Base-by-base conservation (phyloP, 345 rosid species). In the Eucalyptus microcorys region DNA sequence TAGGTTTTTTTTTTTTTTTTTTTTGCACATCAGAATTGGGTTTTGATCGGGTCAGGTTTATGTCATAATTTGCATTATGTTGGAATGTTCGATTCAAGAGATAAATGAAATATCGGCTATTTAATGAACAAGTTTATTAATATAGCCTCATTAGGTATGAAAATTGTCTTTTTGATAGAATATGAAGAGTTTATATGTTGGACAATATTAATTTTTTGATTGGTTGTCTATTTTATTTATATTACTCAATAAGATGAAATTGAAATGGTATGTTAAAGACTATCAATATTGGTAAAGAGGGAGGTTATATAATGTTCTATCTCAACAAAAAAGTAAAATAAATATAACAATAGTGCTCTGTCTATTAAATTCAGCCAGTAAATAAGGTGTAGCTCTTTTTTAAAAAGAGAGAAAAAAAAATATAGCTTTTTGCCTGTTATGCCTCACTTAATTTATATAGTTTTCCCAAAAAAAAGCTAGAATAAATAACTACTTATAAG, bases 1-100 rank as follows among this genome's bases (percentile, higher is more conserved):
- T 55, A 55, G 61, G 0, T 14, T 49, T 49, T 49, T 8, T 2
- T 43, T 14, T 14, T 45, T 10, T 45, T 49, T 49, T 10, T 64
- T 6, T 2, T 64, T 30, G 37, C 71, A 14, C 9, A 30, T 59
- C 3, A 11, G 0, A 30, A 61, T 30, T 14, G 19, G 19, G 71
- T 2, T 64, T 59, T 3, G 7, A 6, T 59, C 0, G 2, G 32
- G 1, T 7, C 5, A 1, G 2, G 5, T 64, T 64, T 30, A 64
- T 16, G 19, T 30, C 37, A 14, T 22, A 52, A 52, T 52, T 52
- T 15, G 52, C 3, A 15, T 49, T 19, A 0, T 49, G 3, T 49
- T 49, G 52, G 19, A 49, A 64, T 14, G 9, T 64, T 64, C 10
- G 1, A 30, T 64, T 7, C 0, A 3, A n/a, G 19, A 5, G 5